phyloP scores from a whole-genome alignment of 2,329 filamentous ascomycete species.

The Aureobasidium leucospermi region DNA sequence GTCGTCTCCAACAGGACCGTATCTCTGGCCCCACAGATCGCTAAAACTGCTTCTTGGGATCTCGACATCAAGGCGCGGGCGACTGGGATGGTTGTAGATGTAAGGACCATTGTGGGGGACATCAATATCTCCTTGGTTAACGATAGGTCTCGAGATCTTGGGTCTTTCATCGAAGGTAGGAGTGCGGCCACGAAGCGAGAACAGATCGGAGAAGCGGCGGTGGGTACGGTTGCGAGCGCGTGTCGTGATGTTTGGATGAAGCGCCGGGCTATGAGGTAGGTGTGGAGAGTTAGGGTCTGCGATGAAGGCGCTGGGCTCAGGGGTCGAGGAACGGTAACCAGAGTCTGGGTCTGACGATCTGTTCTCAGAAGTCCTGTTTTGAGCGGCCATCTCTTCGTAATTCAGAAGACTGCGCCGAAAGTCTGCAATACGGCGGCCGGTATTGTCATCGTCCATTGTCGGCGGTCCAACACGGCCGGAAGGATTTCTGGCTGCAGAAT shows the following conservation, averaged over 20 bases:
- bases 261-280: not conserved
- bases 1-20: not conserved
- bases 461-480: not conserved
- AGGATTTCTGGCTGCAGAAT: not conserved
- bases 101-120: not conserved
- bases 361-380: not conserved
- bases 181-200: not conserved
- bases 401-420: not conserved
- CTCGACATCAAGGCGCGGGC: not conserved
- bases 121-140: not conserved
- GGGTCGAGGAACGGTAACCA: not conserved
- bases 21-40: constrained; percentile 8
- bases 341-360: not conserved
- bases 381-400: not conserved
- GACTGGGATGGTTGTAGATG: constrained; percentile 5
- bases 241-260: not conserved
- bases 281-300: not conserved
- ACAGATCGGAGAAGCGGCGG: not conserved
- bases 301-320: not conserved
- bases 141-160: constrained; percentile 1
- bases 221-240: not conserved
- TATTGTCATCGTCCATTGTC: not conserved
- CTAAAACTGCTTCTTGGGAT: constrained; percentile 11
- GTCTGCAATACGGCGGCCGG: not conserved
- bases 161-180: not conserved